phyloP scores from a whole-genome alignment of 345 rosid genomes.

The Geranium rotundifolium region DNA sequence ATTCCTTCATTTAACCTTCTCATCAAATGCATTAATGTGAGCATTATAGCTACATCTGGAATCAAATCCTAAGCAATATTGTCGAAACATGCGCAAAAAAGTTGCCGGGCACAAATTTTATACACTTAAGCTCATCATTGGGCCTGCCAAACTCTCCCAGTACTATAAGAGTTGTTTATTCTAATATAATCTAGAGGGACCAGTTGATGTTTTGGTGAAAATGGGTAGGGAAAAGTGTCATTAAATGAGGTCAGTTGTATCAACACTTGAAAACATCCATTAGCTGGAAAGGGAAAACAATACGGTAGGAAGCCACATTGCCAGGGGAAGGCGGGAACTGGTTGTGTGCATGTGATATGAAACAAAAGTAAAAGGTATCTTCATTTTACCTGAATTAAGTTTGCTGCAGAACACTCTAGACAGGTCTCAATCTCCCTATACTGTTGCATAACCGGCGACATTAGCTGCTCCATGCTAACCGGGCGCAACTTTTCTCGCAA shows the following conservation, averaged over 20 bases:
- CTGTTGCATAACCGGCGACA: constrained; percentile 73
- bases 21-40: not conserved
- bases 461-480: constrained; percentile 45
- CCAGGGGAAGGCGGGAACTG: no score
- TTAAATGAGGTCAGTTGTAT: no score
- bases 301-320: not conserved
- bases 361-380: constrained; percentile 3
- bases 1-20: not conserved
- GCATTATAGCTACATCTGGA: not conserved
- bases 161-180: no score
- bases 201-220: not conserved
- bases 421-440: constrained; percentile 84
- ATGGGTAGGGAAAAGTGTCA: not conserved
- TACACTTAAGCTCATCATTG: not conserved
- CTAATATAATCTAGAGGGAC: not conserved
- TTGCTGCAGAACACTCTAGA: constrained; percentile 72
- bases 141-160: not conserved
- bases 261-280: no score
- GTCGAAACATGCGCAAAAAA: not conserved
- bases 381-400: constrained; percentile 46
- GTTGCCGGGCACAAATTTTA: not conserved
- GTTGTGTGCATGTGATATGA: not conserved
- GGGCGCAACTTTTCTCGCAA: constrained; percentile 48
- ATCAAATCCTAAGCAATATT: no score
- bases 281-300: no score